Conservation (phyloP, 1,284 basidiomycete species). For the Cutaneotrichosporon dermatis region DNA sequence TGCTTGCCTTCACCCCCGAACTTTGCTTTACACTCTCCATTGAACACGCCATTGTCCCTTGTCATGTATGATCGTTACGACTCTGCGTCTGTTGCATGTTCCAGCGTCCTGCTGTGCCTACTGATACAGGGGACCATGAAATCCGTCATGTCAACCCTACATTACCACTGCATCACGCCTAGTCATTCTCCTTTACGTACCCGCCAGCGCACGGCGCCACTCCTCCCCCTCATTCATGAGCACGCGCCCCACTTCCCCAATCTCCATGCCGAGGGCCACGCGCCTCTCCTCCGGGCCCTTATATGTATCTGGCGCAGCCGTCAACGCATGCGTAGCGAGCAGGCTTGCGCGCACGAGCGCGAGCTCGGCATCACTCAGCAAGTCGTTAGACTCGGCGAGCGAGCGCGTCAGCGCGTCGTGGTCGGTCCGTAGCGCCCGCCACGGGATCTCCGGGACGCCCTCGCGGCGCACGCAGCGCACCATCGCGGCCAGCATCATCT, state of each 20-base stretch:
- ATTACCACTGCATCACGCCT: neutral
- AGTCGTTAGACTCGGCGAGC: conserved; percentile 38
- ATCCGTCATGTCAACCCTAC: too few relatives aligned
- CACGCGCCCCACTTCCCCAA: conserved; percentile 48
- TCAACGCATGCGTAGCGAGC: conserved; percentile 41
- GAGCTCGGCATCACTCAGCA: conserved; percentile 43
- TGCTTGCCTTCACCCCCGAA: neutral
- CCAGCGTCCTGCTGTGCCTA: too few relatives aligned
- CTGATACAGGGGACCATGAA: too few relatives aligned
- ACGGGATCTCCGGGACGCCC: conserved; percentile 80
- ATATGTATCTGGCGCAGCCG: conserved; percentile 33
- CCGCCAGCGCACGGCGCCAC: conserved; percentile 46
- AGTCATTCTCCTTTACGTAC: conserved; percentile 8
- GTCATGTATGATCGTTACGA: conserved; percentile 4
- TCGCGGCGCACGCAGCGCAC: conserved; percentile 76
- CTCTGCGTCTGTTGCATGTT: neutral
- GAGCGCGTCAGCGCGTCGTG: conserved; percentile 43
- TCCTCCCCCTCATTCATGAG: conserved; percentile 48
- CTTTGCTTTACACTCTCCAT: neutral
- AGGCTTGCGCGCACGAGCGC: conserved; percentile 37
- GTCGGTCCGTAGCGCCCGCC: conserved; percentile 57
- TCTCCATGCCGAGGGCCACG: conserved; percentile 49
- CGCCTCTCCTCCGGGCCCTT: conserved; percentile 39
- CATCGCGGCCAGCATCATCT: conserved; percentile 78
- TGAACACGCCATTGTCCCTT: conserved; percentile 1